Evolutionary conservation across 2,329 filamentous ascomycete genomes (phyloP), one percentile per base, ranked within the genome.

Genomic region (Blumeriella jaapii): DNA sequence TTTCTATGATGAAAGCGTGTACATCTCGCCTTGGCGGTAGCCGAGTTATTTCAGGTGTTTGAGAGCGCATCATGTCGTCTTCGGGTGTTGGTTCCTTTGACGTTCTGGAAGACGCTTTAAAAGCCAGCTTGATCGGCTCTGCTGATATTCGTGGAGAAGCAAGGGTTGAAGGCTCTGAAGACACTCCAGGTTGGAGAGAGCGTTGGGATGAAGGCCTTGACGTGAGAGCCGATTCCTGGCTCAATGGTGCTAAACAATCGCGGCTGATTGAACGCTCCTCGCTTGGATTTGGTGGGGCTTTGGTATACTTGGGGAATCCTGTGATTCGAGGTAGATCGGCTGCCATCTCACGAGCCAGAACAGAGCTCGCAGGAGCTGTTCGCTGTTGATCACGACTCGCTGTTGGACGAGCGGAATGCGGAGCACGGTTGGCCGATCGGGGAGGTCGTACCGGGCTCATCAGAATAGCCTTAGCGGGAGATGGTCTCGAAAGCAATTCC

Each of bases 401-500:
- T 11, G 22, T 29, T 6, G 20, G 7, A 7, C 34, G 19, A 9
- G 12, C 25, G 15, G 25, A 27, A 20, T 38, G 17, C 16, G n/a
- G 22, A 29, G 32, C 22, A 19, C 33, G 40, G 4, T 24, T 24
- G 22, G 22, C 22, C 4, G 22, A 24, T n/a, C 22, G 22, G 7
- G 12, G 7, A n/a, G 12, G 9, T 3, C 7, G 22, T 24, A 24
- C 22, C 9, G 22, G 22, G 7, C 7, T 24, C 3, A 24, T 24
- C n/a, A 52, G 38, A 4, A 40, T 20, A 11, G 36, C 26, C 27
- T 40, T 51, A 7, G 31, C 17, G n/a, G 49, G 51, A 38, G 48
- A 49, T 12, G 50, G 46, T 3, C 40, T 42, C 5, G 44, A 29
- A 9, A 55, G 40, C 10, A 54, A 26, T 6, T 41, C 25, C 14